These are phyloP conservation scores for Solanum gandarillasii DNA, from an alignment of 257 asterid genomes.

Conservation along the genomic window DNA sequence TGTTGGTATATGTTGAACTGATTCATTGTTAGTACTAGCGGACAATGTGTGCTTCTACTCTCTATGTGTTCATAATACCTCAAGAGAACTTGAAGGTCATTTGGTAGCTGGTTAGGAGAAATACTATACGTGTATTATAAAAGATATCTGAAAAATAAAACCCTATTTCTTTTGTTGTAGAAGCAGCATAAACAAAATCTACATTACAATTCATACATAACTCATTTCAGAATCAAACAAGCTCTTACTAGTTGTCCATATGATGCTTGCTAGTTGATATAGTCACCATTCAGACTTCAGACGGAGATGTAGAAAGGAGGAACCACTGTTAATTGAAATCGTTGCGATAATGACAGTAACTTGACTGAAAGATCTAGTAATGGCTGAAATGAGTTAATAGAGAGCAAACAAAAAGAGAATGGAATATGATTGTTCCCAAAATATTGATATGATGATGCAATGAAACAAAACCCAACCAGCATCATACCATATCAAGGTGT, in stretches of 20 bases:
- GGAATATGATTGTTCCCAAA: not conserved
- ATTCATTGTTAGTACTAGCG: slow-evolving; percentile 22
- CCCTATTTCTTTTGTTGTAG: not conserved
- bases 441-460: not conserved
- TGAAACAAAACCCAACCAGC: not conserved
- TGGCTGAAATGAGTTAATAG: not conserved
- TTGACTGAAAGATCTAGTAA: not conserved
- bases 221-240: not conserved
- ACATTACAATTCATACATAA: not conserved
- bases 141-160: not conserved
- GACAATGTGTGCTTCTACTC: slow-evolving; percentile 24
- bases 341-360: not conserved
- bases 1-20: not conserved
- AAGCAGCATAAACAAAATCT: not conserved
- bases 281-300: not conserved
- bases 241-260: not conserved
- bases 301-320: not conserved
- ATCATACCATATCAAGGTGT: not conserved
- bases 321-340: not conserved
- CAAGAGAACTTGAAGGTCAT: slow-evolving; percentile 7
- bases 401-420: not conserved
- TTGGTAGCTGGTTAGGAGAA: not conserved
- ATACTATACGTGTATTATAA: not conserved
- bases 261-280: not conserved
- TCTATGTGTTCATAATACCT: slow-evolving; percentile 15